Conservation (phyloP, 163 green algal species). For the Chlorella variabilis region DNA sequence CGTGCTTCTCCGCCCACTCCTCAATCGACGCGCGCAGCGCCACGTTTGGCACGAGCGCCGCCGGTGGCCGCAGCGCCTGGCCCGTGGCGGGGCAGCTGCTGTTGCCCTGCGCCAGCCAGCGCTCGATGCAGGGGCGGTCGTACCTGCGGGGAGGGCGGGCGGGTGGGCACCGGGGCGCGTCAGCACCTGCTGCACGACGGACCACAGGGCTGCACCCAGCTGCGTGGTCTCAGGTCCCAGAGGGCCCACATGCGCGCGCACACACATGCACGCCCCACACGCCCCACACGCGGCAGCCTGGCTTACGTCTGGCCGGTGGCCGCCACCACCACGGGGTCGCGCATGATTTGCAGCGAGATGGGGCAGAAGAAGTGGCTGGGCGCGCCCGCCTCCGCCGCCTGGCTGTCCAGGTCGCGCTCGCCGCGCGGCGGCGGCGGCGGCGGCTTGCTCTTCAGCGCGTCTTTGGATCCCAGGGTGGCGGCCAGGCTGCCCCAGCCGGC, state of each 20-base stretch:
- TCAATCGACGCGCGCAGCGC: slow-evolving; percentile 85
- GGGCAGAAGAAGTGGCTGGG: slow-evolving; percentile 70
- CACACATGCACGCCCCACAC: too few species aligned
- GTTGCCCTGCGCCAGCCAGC: slow-evolving; percentile 86
- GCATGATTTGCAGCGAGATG: slow-evolving; percentile 64
- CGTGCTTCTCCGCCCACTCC: slow-evolving; percentile 50
- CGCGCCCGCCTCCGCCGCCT: slow-evolving; percentile 52
- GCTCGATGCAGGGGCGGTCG: slow-evolving; percentile 88
- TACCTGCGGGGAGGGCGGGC: slow-evolving; percentile 67
- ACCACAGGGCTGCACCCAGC: too few species aligned
- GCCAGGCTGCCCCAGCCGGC: slow-evolving; percentile 4
- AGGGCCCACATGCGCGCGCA: too few species aligned
- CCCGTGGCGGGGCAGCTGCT: slow-evolving; percentile 90
- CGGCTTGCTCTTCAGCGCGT: neutral
- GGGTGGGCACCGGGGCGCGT: too few species aligned
- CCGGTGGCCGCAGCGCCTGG: slow-evolving; percentile 71
- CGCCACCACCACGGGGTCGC: slow-evolving; percentile 65
- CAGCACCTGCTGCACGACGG: too few species aligned
- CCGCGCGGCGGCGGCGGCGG: neutral
- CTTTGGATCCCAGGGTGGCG: neutral
- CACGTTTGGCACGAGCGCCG: slow-evolving; percentile 80
- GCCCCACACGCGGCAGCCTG: too few species aligned
- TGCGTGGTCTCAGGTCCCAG: too few species aligned
- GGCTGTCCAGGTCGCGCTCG: slow-evolving; percentile 47
- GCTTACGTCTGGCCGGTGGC: slow-evolving; percentile 26